Conservation (phyloP, 345 rosid species). For the Psidium friedrichsthalianum region DNA sequence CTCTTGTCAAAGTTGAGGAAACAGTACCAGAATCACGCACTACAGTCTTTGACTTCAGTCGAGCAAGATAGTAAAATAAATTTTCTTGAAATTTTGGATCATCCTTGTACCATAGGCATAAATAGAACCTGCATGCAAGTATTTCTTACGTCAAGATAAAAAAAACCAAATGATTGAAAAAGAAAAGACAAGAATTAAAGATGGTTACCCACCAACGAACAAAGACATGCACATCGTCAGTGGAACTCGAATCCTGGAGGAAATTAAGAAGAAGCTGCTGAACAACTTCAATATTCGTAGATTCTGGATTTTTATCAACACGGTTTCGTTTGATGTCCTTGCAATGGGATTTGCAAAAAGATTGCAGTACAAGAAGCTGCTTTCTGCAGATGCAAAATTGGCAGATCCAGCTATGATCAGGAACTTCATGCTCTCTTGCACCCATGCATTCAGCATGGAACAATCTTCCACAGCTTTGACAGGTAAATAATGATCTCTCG, state of each 20-base stretch:
- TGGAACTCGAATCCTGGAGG: slow-evolving; percentile 76
- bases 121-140: slow-evolving; percentile 68
- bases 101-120: slow-evolving; percentile 92
- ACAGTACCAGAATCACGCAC: slow-evolving; percentile 66
- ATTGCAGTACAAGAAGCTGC: slow-evolving; percentile 77
- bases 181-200: slow-evolving; percentile 1
- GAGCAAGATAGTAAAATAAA: slow-evolving; percentile 52
- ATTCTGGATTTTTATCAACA: slow-evolving; percentile 18
- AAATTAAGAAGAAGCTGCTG: slow-evolving; percentile 88
- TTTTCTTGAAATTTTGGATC: slow-evolving; percentile 68
- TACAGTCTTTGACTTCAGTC: slow-evolving; percentile 73
- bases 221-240: slow-evolving; percentile 70
- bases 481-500: slow-evolving; percentile 45
- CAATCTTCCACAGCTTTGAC: slow-evolving; percentile 69
- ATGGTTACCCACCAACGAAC: slow-evolving; percentile 65
- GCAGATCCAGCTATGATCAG: slow-evolving; percentile 65
- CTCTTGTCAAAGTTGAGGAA: slow-evolving; percentile 54
- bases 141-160: neutral
- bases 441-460: slow-evolving; percentile 95
- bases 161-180: slow-evolving; percentile 10
- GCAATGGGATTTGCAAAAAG: slow-evolving; percentile 54
- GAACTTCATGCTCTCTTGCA: slow-evolving; percentile 61
- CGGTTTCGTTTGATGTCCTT: slow-evolving; percentile 31
- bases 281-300: slow-evolving; percentile 55
- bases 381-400: slow-evolving; percentile 71